Percentiles rank a stretch among this genome's conserved stretches.
Evolutionary conservation across 768 basidiomycete species (phyloP).

Genomic region (Termitomyces eurrhizus): DNA sequence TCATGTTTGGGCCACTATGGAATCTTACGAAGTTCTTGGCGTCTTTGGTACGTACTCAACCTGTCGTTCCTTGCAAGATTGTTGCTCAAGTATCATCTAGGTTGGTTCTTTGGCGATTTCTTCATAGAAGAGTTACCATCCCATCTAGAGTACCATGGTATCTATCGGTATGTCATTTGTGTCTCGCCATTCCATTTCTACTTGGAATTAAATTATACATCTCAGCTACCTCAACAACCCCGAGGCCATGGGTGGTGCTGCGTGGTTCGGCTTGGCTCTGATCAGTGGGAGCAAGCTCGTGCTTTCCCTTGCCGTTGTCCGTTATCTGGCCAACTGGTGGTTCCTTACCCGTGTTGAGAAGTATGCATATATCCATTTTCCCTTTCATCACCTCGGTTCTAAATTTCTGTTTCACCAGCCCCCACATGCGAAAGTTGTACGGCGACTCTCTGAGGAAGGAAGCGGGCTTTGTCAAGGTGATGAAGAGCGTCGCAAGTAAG

Average conservation of each 20-base stretch:
- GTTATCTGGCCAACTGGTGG: conserved; percentile 92
- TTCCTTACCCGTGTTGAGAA: conserved; percentile 90
- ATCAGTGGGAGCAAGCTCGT: conserved; percentile 95
- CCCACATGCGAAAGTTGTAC: conserved; percentile 98
- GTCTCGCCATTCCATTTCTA: not conserved
- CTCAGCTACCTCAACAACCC: conserved; percentile 88
- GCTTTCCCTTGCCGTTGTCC: conserved; percentile 75
- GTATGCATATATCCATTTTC: conserved; percentile 43
- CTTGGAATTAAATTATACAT: not conserved
- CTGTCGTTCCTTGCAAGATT: not conserved
- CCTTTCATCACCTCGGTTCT: not conserved
- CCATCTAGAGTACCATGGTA: conserved; percentile 91
- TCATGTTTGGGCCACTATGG: conserved; percentile 90
- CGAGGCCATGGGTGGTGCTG: conserved; percentile 92
- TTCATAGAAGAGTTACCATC: conserved; percentile 93
- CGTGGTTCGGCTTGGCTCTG: conserved; percentile 90
- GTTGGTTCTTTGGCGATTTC: conserved; percentile 99
- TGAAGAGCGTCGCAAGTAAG: conserved; percentile 87
- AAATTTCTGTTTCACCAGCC: conserved; percentile 42
- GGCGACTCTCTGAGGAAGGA: conserved; percentile 92
- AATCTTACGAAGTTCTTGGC: conserved; percentile 91
- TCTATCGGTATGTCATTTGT: conserved; percentile 67
- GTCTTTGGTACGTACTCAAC: conserved; percentile 64
- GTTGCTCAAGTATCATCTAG: conserved; percentile 30
- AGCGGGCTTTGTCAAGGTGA: conserved; percentile 97